Base-by-base conservation (phyloP, 345 rosid genomes). In the Syzygium jambos region DNA sequence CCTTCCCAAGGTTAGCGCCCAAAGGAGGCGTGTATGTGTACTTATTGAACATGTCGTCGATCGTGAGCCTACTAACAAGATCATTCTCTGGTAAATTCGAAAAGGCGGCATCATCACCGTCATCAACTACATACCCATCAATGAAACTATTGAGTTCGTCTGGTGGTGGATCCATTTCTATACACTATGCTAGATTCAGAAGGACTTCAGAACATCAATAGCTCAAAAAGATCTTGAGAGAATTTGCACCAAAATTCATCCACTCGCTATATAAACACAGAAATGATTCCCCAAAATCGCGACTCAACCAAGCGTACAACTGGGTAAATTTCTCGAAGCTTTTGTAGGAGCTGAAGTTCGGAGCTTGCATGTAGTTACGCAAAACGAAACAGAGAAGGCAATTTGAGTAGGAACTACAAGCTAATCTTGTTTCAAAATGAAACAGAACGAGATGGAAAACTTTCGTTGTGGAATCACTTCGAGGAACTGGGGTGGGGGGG, bases 81-180 rank as follows among this genome's bases (percentile, higher is more conserved):
- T 88, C 85, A 86, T 85, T 65, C 89, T 61, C 53, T 86, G 3
- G 87, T 83, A 23, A 87, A 78, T 41, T 41, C 85, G 23, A 87
- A 85, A 78, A 84, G 5, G 73, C 73, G 2, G 73, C 38, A 13
- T 15, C 34, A 61, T 61, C 73, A n/a, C 73, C 16, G 6, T 61
- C 34, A 61, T 61, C 38, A 6, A 52, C 22, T 17, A 83, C 85
- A 43, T 83, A 86, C 51, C 88, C 87, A 87, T 87, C 86, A 3
- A 87, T 89, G 89, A 90, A 88, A 87, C 91, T 86, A 87, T 73
- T 78, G 80, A 87, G 84, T 61, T 92, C 89, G 27, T 84, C 59
- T 41, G 88, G 83, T 4, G 85, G 46, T 38, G 25, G 87, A 93
- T 93, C 94, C 95, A 92, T 93, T 89, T 85, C 86, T 90, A 89